Evolutionary conservation across 108 stramenopile genomes (phyloP), one percentile per base, ranked within the genome.

Genomic region (Nitzschia inconspicua): DNA sequence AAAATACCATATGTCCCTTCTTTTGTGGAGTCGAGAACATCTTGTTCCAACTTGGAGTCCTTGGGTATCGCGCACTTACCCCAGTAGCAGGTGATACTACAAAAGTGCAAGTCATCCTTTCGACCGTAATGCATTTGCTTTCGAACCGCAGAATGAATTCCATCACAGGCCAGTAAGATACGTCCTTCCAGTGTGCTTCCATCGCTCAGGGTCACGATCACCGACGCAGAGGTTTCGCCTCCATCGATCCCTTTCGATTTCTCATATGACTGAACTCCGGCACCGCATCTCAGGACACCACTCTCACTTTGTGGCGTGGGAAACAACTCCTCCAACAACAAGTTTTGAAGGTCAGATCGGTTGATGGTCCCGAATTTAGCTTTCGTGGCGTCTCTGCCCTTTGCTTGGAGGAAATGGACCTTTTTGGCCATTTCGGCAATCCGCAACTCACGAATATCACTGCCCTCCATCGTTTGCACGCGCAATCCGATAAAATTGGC

Each of bases 231-330:
- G 34, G 34, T 19, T 24, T n/a, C 7, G 8, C 25, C 55, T 40
- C 25, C 37, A n/a, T n/a, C n/a, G n/a, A n/a, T n/a, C 79, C 80
- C 41, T 58, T 77, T 31, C 73, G 78, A 47, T 63, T 56, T 55
- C 40, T 23, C 16, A 31, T 48, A 65, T 35, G 51, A 55, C 13
- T 67, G 43, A 0, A 58, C 10, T 9, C 31, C 28, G 28, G 35
- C 25, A 27, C 57, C 34, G 20, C 66, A 56, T 10, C 30, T 13
- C 19, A 67, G 44, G n/a, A 67, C 22, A 3, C 46, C 57, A 11
- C 29, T 44, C 34, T 58, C 57, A 27, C 60, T 53, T 7, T 22
- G 14, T 5, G 51, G 19, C 8, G 41, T 32, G 27, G 35, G 36
- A 23, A 65, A 65, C 26, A 65, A 35, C 9, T 41, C 14, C 2